Conservation (phyloP, 176 grass and related monocot species). For the Coix lacrymajobi region DNA sequence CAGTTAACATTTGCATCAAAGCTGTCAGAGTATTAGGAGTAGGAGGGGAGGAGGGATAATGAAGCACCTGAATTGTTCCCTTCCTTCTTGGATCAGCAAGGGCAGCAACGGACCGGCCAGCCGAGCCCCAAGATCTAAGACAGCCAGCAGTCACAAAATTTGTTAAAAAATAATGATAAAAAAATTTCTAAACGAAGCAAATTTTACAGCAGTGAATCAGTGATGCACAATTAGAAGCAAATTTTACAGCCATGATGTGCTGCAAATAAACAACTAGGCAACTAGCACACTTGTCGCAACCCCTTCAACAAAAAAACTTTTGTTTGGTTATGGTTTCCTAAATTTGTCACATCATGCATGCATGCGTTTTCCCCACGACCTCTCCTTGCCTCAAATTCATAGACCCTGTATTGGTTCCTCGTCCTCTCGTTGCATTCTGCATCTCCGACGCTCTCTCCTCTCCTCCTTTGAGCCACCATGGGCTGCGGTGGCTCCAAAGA, state of each 20-base stretch:
- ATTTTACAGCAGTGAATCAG: neutral
- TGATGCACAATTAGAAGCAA: neutral
- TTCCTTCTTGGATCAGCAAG: neutral
- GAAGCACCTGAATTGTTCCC: neutral
- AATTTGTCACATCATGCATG: slow-evolving; percentile 33
- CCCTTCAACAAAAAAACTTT: neutral
- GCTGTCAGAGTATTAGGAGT: neutral
- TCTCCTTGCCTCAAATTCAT: slow-evolving; percentile 28
- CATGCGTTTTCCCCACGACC: neutral
- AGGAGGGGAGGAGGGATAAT: neutral
- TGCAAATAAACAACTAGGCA: slow-evolving; percentile 13
- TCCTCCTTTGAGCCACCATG: slow-evolving; percentile 41
- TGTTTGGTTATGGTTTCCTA: slow-evolving; percentile 30
- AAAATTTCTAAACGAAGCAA: neutral
- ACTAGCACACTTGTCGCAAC: neutral
- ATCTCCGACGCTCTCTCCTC: slow-evolving; percentile 9
- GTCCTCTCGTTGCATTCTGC: neutral
- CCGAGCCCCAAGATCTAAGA: neutral
- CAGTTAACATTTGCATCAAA: neutral
- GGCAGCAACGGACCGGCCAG: neutral
- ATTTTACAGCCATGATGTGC: neutral
- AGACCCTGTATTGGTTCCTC: neutral
- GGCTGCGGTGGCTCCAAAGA: slow-evolving; percentile 91
- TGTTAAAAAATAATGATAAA: neutral
- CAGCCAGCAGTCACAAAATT: neutral